These are phyloP conservation scores for Jatropha podagrica DNA, from an alignment of 441 rosid species.

Conservation along the genomic window DNA sequence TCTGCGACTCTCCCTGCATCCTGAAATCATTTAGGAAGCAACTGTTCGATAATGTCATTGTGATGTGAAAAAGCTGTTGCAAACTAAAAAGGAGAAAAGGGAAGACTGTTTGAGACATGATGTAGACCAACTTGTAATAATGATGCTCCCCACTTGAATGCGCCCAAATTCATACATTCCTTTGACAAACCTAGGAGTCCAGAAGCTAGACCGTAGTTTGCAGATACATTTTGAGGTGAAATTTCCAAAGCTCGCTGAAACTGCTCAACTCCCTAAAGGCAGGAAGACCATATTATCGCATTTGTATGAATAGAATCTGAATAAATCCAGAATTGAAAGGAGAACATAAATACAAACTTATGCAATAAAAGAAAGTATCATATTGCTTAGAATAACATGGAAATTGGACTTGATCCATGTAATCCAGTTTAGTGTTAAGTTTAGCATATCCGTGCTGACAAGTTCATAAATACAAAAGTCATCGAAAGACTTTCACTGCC, in stretches of 20 bases:
- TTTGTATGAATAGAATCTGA: constrained; percentile 9
- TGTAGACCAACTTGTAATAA: constrained; percentile 63
- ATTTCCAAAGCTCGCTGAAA: constrained; percentile 76
- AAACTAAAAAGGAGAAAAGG: constrained; percentile 6
- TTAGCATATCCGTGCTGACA: background rate
- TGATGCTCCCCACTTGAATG: constrained; percentile 85
- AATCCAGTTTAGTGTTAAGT: constrained; percentile 1
- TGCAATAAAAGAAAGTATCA: background rate
- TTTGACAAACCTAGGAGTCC: constrained; percentile 84
- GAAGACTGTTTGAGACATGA: constrained; percentile 17
- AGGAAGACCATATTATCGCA: constrained; percentile 30
- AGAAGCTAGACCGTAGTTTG: constrained; percentile 81
- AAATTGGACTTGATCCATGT: background rate
- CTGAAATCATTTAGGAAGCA: constrained; percentile 39
- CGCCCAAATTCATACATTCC: constrained; percentile 79
- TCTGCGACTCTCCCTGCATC: constrained; percentile 67
- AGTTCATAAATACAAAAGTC: background rate
- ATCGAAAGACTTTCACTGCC: background rate
- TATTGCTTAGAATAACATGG: background rate
- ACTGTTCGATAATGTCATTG: constrained; percentile 10
- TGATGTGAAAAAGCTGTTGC: background rate
- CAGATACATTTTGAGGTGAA: constrained; percentile 72
- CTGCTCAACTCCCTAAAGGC: constrained; percentile 70
- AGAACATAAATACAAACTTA: background rate
- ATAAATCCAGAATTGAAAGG: background rate